Evolutionary conservation across 495 filamentous ascomycete species (phyloP), one percentile per base, ranked within the genome.

Genomic region (Barbatosphaeria neglecta): DNA sequence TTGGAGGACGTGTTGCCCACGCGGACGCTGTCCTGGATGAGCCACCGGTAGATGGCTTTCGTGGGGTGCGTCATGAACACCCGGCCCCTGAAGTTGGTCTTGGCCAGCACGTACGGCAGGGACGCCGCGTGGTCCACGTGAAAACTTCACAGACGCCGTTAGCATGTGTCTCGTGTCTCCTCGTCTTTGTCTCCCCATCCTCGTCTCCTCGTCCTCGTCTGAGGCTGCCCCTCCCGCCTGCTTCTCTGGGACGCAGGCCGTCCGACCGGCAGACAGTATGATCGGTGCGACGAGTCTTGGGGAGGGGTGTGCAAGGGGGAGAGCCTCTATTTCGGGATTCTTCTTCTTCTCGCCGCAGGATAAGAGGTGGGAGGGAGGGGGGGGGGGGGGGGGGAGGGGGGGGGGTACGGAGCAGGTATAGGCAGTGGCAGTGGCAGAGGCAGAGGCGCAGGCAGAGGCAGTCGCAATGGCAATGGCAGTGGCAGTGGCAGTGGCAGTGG

Each of bases 61-160:
- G 92, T 98, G 5, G 92, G 86, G 68, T 97, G 92, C 22, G 92
- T 98, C 90, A 96, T 98, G 69, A 96, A 96, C 47, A 96, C 89
- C 22, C 90, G 80, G 45, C 92, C 92, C 51, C 84, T 82, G 75
- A 98, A 98, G 59, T 93, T 95, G 40, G 92, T 96, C 66, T 98
- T 97, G 48, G 90, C 83, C 59, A 98, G 78, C 46, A 98, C 92
- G 64, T 96, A 98, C 27, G 92, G 92, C 22, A 98, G 74, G 16
- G 90, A 92, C 18, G 90, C 90, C 4, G 92, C 94, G 69, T 98
- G 92, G 63, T 98, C 92, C 55, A 97, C 75, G 56, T 98, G 92
- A 66, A 97, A 98, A 83, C 88, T 93, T 41, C 20, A 41, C 2
- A 41, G 6, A 24, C 15, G n/a, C n/a, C n/a, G 39, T 41, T 15